A percentile compares a stretch with the other conserved stretches of the same genome.
These are phyloP conservation scores for Claviceps sp. DNA, from an alignment of 2,329 filamentous ascomycete species.

Conservation along the genomic window DNA sequence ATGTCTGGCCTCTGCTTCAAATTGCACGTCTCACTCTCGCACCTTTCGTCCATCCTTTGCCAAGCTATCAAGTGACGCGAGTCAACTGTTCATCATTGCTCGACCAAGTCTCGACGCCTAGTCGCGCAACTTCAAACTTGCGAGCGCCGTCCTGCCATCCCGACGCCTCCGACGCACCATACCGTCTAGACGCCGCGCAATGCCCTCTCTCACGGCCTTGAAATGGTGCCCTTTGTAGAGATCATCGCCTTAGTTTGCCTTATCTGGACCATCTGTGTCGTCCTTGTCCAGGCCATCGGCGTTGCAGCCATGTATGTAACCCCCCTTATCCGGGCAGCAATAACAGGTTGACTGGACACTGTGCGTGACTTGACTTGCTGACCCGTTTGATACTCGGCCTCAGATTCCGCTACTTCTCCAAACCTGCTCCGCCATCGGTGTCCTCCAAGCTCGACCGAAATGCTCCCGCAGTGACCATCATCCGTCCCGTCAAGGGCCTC, in stretches of 20 bases:
- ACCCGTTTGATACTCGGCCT: not conserved
- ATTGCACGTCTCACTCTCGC: too few species aligned
- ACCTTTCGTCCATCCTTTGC: too few species aligned
- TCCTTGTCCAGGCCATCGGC: conserved; percentile 42
- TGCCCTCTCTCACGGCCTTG: conserved; percentile 4
- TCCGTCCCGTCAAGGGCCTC: conserved; percentile 85
- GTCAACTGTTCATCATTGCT: too few species aligned
- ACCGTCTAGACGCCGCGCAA: not conserved
- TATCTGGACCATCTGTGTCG: conserved; percentile 38
- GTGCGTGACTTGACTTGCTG: not conserved
- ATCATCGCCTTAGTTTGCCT: conserved; percentile 33
- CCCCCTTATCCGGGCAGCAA: not conserved
- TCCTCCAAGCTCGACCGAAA: conserved; percentile 36
- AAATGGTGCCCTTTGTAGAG: conserved; percentile 20
- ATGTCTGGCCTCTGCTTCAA: not conserved
- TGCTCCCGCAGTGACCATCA: conserved; percentile 74
- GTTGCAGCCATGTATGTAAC: conserved; percentile 37
- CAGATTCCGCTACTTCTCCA: conserved; percentile 41
- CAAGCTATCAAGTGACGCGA: too few species aligned
- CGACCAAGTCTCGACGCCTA: too few species aligned
- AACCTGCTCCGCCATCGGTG: conserved; percentile 31
- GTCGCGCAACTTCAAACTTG: too few species aligned
- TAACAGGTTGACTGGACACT: not conserved
- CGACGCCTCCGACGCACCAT: not conserved
- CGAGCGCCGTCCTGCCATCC: too few species aligned